phyloP scores from a whole-genome alignment of 2,329 filamentous ascomycete species.

The Mycosphaerella sp. region DNA sequence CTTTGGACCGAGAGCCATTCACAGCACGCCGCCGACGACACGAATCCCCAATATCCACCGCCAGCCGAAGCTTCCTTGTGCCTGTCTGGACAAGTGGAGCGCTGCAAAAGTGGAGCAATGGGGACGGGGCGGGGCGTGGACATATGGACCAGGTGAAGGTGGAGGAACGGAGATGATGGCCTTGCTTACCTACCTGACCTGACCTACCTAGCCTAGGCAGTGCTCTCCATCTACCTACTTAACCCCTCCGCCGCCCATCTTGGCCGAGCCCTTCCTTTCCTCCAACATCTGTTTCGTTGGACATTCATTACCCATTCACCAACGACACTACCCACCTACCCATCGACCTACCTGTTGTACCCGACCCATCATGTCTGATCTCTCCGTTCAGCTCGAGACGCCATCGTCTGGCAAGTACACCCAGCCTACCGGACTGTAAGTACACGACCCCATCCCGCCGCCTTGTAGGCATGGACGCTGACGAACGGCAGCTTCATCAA shows the following conservation, averaged over 20 bases:
- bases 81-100: slow-evolving; percentile 23
- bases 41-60: too few relatives aligned
- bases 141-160: background rate
- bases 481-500: slow-evolving; percentile 66
- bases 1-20: slow-evolving; percentile 14
- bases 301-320: slow-evolving; percentile 16
- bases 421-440: slow-evolving; percentile 50
- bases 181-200: too few relatives aligned
- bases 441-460: slow-evolving; percentile 14
- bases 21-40: background rate
- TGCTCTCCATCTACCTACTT: slow-evolving; percentile 16
- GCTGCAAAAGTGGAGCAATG: background rate
- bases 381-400: slow-evolving; percentile 60
- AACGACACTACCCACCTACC: slow-evolving; percentile 1
- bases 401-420: slow-evolving; percentile 56
- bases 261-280: slow-evolving; percentile 1
- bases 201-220: too few relatives aligned
- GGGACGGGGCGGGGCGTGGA: too few relatives aligned
- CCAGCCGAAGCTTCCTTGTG: background rate
- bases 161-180: background rate
- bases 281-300: slow-evolving; percentile 17
- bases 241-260: slow-evolving; percentile 21
- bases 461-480: background rate
- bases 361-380: slow-evolving; percentile 34
- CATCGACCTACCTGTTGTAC: too few relatives aligned